Evolutionary conservation across 176 grass and related monocot species (phyloP).

Genomic region (Musa itinerans): DNA sequence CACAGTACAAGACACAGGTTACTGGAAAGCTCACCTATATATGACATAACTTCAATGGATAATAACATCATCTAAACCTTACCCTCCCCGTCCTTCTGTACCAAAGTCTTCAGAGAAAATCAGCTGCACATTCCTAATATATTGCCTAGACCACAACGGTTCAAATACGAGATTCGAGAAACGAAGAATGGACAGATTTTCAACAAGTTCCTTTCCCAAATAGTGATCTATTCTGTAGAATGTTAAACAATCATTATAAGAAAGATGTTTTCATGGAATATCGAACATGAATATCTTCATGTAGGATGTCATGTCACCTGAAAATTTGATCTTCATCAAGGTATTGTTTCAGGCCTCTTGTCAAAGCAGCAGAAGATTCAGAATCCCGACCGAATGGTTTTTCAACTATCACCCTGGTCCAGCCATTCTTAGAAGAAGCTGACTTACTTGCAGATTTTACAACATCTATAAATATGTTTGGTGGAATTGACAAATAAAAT

Average conservation of each 20-base stretch:
- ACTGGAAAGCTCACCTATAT: conserved; percentile 6
- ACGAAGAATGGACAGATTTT: conserved; percentile 80
- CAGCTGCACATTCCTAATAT: conserved; percentile 81
- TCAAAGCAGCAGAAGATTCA: conserved; percentile 87
- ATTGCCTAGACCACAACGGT: conserved; percentile 94
- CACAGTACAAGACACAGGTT: conserved; percentile 14
- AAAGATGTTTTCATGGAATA: neutral
- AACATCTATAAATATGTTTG: conserved; percentile 95
- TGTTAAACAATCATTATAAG: conserved; percentile 7
- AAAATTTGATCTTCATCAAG: conserved; percentile 96
- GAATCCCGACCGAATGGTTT: conserved; percentile 86
- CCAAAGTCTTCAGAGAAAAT: conserved; percentile 95
- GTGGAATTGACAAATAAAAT: conserved; percentile 92
- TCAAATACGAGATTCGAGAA: conserved; percentile 99
- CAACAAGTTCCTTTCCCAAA: conserved; percentile 83
- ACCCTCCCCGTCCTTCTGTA: conserved; percentile 89
- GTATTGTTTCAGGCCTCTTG: conserved; percentile 76
- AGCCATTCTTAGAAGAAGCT: conserved; percentile 67
- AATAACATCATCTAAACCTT: conserved; percentile 21
- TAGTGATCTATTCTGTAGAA: conserved; percentile 80
- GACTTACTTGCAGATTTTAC: conserved; percentile 89
- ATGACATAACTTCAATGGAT: conserved; percentile 7
- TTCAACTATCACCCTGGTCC: conserved; percentile 96
- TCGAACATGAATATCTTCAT: neutral
- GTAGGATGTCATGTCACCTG: conserved; percentile 32